phyloP scores from a whole-genome alignment of 177 flowering plant species.

The Vitis hybrid region DNA sequence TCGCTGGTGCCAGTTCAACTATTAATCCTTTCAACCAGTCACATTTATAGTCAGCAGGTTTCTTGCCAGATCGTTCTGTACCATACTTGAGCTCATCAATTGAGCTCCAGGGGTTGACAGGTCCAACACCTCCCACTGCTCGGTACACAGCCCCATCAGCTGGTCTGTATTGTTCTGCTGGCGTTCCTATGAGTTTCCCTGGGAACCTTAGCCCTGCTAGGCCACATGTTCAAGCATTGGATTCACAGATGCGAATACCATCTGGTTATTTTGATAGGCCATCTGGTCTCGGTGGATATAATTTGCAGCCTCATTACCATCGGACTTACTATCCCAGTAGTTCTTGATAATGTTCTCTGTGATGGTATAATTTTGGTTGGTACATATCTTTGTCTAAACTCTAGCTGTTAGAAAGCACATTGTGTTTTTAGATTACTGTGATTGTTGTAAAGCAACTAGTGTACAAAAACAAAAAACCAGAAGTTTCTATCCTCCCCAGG shows the following conservation, averaged over 20 bases:
- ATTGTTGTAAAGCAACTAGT: constrained; percentile 6
- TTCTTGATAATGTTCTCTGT: constrained; percentile 5
- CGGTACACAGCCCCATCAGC: constrained; percentile 31
- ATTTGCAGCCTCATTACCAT: constrained; percentile 37
- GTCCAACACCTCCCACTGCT: constrained; percentile 18
- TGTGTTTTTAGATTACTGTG: constrained; percentile 2
- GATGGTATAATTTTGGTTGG: constrained; percentile 14
- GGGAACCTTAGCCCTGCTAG: constrained; percentile 32
- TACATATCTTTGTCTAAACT: not conserved
- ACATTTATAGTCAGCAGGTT: constrained; percentile 23
- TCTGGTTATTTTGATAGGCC: constrained; percentile 35
- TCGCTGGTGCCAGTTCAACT: constrained; percentile 15
- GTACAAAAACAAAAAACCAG: too few species aligned
- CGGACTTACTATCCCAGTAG: constrained; percentile 45
- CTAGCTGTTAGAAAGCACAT: not conserved
- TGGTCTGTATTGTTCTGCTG: constrained; percentile 31
- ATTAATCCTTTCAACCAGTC: constrained; percentile 20
- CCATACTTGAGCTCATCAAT: constrained; percentile 25
- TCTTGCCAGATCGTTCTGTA: constrained; percentile 25
- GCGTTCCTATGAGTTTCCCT: constrained; percentile 24
- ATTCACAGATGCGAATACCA: constrained; percentile 17
- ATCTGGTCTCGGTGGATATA: constrained; percentile 34
- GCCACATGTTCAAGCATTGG: constrained; percentile 33
- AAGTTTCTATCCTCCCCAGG: too few species aligned
- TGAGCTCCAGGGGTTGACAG: constrained; percentile 34